Evolutionary conservation across 2,329 filamentous ascomycete genomes (phyloP).

Genomic region (Chlorencoelia australis): DNA sequence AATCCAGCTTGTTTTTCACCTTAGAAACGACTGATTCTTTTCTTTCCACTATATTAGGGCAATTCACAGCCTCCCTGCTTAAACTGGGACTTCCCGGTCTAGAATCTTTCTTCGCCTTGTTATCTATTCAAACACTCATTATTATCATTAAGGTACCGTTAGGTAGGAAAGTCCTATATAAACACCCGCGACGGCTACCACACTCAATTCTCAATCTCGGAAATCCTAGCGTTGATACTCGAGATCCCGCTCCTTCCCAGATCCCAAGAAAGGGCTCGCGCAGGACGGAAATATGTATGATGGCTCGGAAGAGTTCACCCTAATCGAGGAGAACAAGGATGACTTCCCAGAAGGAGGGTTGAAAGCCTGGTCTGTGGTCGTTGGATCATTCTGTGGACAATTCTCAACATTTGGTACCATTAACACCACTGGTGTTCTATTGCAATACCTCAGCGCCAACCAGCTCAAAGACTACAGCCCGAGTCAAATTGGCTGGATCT

Average conservation of each 20-base stretch:
- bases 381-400: constrained; percentile 54
- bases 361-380: constrained; percentile 54
- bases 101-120: too few species aligned
- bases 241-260: neutral
- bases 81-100: too few species aligned
- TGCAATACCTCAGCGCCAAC: constrained; percentile 51
- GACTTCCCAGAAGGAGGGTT: constrained; percentile 57
- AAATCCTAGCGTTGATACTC: neutral
- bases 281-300: constrained; percentile 2
- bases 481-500: constrained; percentile 45
- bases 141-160: too few species aligned
- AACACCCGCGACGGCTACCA: too few species aligned
- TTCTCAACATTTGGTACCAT: constrained; percentile 52
- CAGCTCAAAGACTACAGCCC: constrained; percentile 49
- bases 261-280: constrained; percentile 10
- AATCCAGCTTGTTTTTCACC: too few species aligned
- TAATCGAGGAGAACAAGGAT: constrained; percentile 19
- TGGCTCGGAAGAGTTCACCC: constrained; percentile 11
- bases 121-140: too few species aligned
- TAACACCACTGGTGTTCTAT: constrained; percentile 36
- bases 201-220: too few species aligned
- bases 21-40: too few species aligned
- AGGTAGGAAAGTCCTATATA: too few species aligned
- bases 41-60: too few species aligned
- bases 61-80: too few species aligned